Base-by-base conservation (phyloP, 2,329 filamentous ascomycete species). In the Colletotrichum melonis region DNA sequence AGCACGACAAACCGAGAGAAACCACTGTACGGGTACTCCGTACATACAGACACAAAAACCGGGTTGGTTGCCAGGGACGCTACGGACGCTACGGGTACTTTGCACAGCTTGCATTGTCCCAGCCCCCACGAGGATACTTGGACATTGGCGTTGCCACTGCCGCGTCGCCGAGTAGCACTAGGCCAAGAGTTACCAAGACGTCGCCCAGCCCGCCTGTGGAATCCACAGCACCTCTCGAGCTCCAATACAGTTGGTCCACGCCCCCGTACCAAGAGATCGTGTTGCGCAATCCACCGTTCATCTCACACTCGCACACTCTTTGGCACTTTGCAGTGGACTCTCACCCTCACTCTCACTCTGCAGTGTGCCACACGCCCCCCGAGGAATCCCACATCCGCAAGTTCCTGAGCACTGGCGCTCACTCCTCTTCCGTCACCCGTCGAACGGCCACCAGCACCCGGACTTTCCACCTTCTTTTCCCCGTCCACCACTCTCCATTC, bases 201-300 rank as follows among this genome's bases (percentile, higher is more conserved):
- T 52, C 60, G 67, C 71, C 71, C 60, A 71, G 71, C 67, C 62
- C 67, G 67, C 49, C 57, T 64, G 35, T 71, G 71, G 71, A 71
- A 71, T 73, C 71, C 71, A 71, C 71, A 60, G 46, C 67, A 70
- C 60, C 67, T 73, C 26, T 46, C 49, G 62, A 60, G 67, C 71
- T 66, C 62, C 71, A 73, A 65, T 71, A 62, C 67, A 66, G 71
- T 71, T 73, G 71, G 62, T 56, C 67, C 71, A 71, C 67, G 60
- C 70, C 70, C 66, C 71, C 67, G 71, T 73, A 73, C 71, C 67
- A 73, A 73, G 69, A 69, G 67, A 66, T 66, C 49, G 71, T 66
- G 67, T 73, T 73, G 71, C 71, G 71, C 71, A 73, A 73, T 73
- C 67, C 62, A 70, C 67, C 68, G 60, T 69, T 52, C 35, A 63